A percentile compares a stretch with the other conserved stretches of the same genome.
Evolutionary conservation across 179 eudicot genomes (phyloP).

Genomic region (Actinidia arguta): DNA sequence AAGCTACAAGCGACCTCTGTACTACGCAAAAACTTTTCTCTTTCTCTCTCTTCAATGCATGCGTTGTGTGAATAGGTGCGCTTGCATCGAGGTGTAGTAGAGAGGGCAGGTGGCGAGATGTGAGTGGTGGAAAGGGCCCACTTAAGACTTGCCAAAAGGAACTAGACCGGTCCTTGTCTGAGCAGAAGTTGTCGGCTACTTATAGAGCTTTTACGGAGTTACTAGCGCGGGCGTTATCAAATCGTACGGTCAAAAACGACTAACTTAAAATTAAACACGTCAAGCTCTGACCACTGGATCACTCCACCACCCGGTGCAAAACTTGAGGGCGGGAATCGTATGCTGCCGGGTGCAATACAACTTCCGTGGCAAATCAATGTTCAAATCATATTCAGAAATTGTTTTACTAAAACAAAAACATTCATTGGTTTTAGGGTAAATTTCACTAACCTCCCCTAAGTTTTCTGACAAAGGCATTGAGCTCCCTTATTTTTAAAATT

Average conservation of each 20-base stretch:
- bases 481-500: too few relatives aligned
- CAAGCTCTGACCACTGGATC: neutral
- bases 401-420: too few relatives aligned
- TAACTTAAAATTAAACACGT: neutral
- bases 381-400: too few relatives aligned
- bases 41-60: too few relatives aligned
- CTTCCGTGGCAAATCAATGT: too few relatives aligned
- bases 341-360: neutral
- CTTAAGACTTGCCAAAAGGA: slow-evolving; percentile 57
- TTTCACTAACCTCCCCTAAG: too few relatives aligned
- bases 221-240: neutral
- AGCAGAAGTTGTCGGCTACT: slow-evolving; percentile 60
- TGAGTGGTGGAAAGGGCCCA: slow-evolving; percentile 11
- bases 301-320: neutral
- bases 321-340: neutral
- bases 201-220: neutral
- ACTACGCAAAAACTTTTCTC: too few relatives aligned
- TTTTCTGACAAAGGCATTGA: too few relatives aligned
- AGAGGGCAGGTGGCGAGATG: neutral
- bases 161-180: slow-evolving; percentile 63
- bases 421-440: too few relatives aligned
- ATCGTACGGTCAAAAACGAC: slow-evolving; percentile 6
- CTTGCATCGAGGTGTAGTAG: too few relatives aligned
- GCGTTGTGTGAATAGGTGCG: too few relatives aligned
- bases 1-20: too few relatives aligned